Evolutionary conservation across 2,329 filamentous ascomycete species (phyloP).

Genomic region (Pseudophaeomoniella oleicola): DNA sequence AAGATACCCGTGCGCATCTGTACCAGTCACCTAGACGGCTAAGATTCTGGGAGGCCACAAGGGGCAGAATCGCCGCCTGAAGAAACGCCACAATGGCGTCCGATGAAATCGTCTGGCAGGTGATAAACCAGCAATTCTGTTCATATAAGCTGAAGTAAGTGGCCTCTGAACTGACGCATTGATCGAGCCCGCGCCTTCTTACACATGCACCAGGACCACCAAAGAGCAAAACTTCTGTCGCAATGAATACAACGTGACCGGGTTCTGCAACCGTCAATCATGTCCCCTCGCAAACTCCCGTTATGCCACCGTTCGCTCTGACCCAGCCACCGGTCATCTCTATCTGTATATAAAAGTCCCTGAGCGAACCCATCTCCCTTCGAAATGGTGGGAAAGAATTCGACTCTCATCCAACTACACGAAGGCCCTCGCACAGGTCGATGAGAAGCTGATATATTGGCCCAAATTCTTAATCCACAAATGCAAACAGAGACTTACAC

Average conservation of each 20-base stretch:
- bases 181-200: conserved; percentile 4
- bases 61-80: too few relatives aligned
- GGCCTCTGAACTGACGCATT: conserved; percentile 1
- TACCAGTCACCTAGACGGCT: too few relatives aligned
- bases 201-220: conserved; percentile 44
- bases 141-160: conserved; percentile 81
- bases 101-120: conserved; percentile 94
- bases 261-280: conserved; percentile 72
- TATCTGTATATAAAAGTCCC: conserved; percentile 97
- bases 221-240: conserved; percentile 89
- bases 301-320: conserved; percentile 80
- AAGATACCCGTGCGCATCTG: too few relatives aligned
- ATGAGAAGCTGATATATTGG: conserved; percentile 78
- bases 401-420: conserved; percentile 82
- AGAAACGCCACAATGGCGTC: too few relatives aligned
- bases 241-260: conserved; percentile 80
- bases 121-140: conserved; percentile 92
- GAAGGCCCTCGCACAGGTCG: conserved; percentile 75
- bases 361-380: conserved; percentile 75
- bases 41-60: too few relatives aligned
- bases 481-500: conserved; percentile 88
- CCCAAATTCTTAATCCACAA: conserved; percentile 88
- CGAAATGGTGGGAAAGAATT: conserved; percentile 88
- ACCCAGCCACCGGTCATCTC: conserved; percentile 64
- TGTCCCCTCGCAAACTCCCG: conserved; percentile 83